A percentile compares a stretch with the other conserved stretches of the same genome.
Evolutionary conservation across 2,329 filamentous ascomycete genomes (phyloP).

Genomic region (Macrophomina tecta): DNA sequence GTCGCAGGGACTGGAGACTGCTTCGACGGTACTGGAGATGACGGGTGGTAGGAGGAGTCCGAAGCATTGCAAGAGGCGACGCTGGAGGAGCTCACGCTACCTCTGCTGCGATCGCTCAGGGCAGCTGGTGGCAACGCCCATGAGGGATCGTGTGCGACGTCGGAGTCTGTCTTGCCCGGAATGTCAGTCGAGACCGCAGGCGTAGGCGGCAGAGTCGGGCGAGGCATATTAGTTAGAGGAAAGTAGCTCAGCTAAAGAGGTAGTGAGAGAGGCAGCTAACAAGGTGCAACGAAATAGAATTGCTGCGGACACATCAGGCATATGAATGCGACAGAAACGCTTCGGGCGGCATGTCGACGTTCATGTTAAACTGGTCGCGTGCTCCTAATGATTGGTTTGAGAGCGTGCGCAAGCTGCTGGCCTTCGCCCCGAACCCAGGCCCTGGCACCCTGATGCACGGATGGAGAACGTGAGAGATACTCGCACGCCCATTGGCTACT

Average conservation of each 20-base stretch:
- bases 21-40: constrained; percentile 42
- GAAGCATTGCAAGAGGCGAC: constrained; percentile 53
- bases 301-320: not conserved
- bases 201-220: constrained; percentile 71
- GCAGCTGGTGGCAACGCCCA: constrained; percentile 69
- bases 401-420: not conserved
- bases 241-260: not conserved
- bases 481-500: not conserved
- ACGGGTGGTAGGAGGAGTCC: constrained; percentile 59
- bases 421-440: constrained; percentile 3
- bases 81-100: constrained; percentile 54
- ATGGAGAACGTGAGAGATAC: constrained; percentile 6
- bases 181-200: constrained; percentile 83
- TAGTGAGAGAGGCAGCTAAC: not conserved
- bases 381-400: constrained; percentile 24
- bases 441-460: constrained; percentile 3
- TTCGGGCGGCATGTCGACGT: not conserved
- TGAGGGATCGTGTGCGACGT: constrained; percentile 26
- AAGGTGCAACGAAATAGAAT: not conserved
- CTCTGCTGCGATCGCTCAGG: constrained; percentile 56
- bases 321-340: constrained; percentile 13
- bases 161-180: constrained; percentile 59
- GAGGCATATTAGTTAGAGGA: constrained; percentile 62
- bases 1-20: not conserved
- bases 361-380: constrained; percentile 22